Conservation (phyloP, 164 flowering plant genomes). For the Nelumbo lutea region DNA sequence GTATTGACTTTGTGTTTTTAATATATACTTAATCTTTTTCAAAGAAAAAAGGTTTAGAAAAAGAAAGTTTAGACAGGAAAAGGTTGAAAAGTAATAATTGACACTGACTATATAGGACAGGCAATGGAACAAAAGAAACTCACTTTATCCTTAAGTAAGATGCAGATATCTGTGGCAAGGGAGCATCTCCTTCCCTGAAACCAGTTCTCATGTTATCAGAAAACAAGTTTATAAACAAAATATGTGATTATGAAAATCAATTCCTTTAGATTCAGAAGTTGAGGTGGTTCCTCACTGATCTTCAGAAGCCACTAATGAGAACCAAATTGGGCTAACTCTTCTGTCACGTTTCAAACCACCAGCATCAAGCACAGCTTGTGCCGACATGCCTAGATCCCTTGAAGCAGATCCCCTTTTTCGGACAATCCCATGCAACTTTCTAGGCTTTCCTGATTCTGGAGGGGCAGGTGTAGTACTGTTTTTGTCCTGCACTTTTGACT, state of each 20-base stretch:
- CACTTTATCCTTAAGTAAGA: conserved; percentile 54
- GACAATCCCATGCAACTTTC: conserved; percentile 40
- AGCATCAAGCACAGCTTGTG: conserved; percentile 54
- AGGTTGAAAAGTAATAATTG: neutral
- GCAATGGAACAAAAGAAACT: conserved; percentile 25
- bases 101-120: neutral
- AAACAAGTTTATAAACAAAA: conserved; percentile 1
- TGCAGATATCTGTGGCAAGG: conserved; percentile 51
- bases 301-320: conserved; percentile 67
- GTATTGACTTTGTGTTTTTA: too few species aligned
- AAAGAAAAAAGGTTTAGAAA: too few species aligned
- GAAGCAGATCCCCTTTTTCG: conserved; percentile 39
- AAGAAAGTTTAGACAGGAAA: neutral
- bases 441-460: conserved; percentile 45
- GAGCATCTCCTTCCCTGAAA: conserved; percentile 60
- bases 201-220: conserved; percentile 14
- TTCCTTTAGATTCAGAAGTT: neutral
- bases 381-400: conserved; percentile 24
- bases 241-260: neutral
- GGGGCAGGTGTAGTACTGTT: conserved; percentile 26
- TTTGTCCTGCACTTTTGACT: conserved; percentile 39
- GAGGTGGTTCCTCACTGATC: conserved; percentile 56
- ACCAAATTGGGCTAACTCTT: conserved; percentile 75
- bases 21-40: too few species aligned
- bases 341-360: conserved; percentile 29